phyloP scores from a whole-genome alignment of 2,329 filamentous ascomycete genomes.

The Trichoderma sp. region DNA sequence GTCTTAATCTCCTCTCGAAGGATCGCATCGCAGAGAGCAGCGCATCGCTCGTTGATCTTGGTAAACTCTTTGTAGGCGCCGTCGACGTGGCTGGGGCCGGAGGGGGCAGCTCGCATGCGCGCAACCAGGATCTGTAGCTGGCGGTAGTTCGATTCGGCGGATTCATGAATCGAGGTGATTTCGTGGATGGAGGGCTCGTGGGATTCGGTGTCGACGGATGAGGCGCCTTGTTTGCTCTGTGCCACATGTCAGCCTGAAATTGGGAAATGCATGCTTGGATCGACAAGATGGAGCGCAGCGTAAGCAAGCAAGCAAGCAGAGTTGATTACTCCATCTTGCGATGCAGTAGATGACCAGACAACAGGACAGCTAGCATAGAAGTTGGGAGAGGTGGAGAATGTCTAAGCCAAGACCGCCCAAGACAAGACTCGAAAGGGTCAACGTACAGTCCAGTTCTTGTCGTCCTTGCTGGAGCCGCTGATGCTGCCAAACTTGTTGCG shows the following conservation, averaged over 20 bases:
- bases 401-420: not conserved
- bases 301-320: not conserved
- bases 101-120: slow-evolving; percentile 35
- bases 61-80: slow-evolving; percentile 43
- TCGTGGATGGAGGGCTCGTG: slow-evolving; percentile 31
- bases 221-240: slow-evolving; percentile 16
- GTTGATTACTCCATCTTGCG: not conserved
- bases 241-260: not conserved
- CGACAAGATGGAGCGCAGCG: not conserved
- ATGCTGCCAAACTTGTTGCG: slow-evolving; percentile 25
- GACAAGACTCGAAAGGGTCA: not conserved
- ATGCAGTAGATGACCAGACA: not conserved
- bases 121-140: slow-evolving; percentile 37
- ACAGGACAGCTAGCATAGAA: not conserved
- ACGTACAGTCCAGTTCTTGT: slow-evolving; percentile 23
- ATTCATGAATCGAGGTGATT: slow-evolving; percentile 28
- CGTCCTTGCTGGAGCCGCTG: slow-evolving; percentile 24
- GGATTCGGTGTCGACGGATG: slow-evolving; percentile 26
- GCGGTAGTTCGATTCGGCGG: slow-evolving; percentile 33
- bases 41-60: slow-evolving; percentile 40
- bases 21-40: slow-evolving; percentile 40
- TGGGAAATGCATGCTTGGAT: not conserved
- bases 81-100: slow-evolving; percentile 39
- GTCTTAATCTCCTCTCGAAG: slow-evolving; percentile 40
- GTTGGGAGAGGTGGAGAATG: not conserved